Evolutionary conservation across 1,139 yeast genomes (phyloP).

Genomic region (Groenewaldozyma auringiensis): DNA sequence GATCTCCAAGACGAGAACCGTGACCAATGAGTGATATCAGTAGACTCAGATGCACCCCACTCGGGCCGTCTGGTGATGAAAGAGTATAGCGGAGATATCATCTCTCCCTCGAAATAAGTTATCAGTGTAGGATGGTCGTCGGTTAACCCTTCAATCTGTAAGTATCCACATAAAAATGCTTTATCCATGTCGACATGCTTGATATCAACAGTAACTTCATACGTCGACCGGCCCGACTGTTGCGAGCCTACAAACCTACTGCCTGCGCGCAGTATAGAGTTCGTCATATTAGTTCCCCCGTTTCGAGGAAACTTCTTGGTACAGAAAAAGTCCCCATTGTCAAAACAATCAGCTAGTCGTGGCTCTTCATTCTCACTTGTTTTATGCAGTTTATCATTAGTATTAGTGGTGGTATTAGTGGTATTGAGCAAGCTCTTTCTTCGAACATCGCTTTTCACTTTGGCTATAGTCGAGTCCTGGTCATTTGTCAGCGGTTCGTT

Average conservation of each 20-base stretch:
- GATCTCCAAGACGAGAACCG: conserved; percentile 56
- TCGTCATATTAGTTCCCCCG: background rate
- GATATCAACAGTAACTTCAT: conserved; percentile 65
- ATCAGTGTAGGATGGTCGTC: conserved; percentile 68
- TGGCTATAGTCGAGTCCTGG: background rate
- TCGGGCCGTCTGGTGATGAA: conserved; percentile 40
- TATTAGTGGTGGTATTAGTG: too few relatives aligned
- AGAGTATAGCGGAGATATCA: conserved; percentile 53
- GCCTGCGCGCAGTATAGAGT: conserved; percentile 47
- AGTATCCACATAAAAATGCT: conserved; percentile 64
- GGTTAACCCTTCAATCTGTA: conserved; percentile 75
- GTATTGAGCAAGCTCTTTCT: too few relatives aligned
- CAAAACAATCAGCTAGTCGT: too few relatives aligned
- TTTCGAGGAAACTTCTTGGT: conserved; percentile 11
- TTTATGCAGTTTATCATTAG: too few relatives aligned
- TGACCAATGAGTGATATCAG: conserved; percentile 83
- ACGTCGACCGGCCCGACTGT: conserved; percentile 59
- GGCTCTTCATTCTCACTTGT: too few relatives aligned
- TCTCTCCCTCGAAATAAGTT: conserved; percentile 83
- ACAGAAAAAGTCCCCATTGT: conserved; percentile 7
- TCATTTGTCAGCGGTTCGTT: too few relatives aligned
- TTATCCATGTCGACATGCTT: conserved; percentile 58
- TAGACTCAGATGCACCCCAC: conserved; percentile 59
- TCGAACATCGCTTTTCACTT: background rate
- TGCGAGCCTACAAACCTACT: conserved; percentile 63